Evolutionary conservation across 2,329 filamentous ascomycete genomes (phyloP), one percentile per base, ranked within the genome.

Genomic region (Seiridium cupressi): DNA sequence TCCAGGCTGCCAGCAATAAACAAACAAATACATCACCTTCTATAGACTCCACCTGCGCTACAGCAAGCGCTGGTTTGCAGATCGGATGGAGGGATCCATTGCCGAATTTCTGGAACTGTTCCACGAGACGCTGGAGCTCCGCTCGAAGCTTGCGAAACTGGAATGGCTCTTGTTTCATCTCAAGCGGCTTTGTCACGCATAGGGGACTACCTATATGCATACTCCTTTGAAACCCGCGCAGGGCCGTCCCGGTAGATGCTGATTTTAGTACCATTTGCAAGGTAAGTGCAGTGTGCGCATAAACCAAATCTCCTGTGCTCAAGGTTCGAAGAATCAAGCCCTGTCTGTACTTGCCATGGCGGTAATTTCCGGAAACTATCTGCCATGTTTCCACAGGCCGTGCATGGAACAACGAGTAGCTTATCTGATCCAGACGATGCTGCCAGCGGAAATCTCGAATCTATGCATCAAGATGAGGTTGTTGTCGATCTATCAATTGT

Each of bases 221-320:
- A 9, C 7, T 32, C 18, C n/a, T 35, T 53, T 53, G 49, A 53
- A 53, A 53, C 49, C 34, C 49, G 49, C 49, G 38, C 32, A 53
- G 49, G 35, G 49, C 13, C 9, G 8, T n/a, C 46, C 46, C 32
- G n/a, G 34, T 5, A 26, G n/a, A 32, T 53, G 35, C 13, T 10
- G 10, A 10, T 36, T 53, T 49, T 26, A 53, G 49, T 18, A 53
- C 42, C 26, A 31, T 18, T 55, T 44, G 51, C 51, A 55, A 55
- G 51, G 44, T 47, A 10, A 32, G 11, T 57, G 54, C 54, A 57
- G 42, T 31, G n/a, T 46, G 18, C 10, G 54, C 54, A 57, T 57
- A 34, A 57, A 57, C 54, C 42, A 57, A 57, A 57, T 57, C 9
- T 35, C 54, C 31, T 34, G 32, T 31, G 10, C 11, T 35, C 53